Conservation (phyloP, 73 alveolate genomes). For the Paramecium pentaurelia region DNA sequence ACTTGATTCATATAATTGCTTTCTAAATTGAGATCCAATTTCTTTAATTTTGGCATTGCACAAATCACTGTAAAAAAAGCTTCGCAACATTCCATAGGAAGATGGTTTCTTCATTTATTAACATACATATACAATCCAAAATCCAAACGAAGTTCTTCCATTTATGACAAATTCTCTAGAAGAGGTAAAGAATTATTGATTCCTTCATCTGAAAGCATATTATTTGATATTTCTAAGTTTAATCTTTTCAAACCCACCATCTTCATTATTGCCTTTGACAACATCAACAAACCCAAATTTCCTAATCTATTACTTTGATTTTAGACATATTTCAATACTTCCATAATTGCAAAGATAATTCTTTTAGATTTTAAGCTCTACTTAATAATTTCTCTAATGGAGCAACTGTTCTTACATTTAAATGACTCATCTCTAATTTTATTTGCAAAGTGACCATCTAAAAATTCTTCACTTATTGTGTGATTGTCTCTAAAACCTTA, state of each 20-base stretch:
- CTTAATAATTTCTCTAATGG: neutral
- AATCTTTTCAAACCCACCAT: neutral
- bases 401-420: constrained; percentile 5
- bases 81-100: constrained; percentile 41
- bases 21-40: constrained; percentile 2
- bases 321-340: neutral
- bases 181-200: neutral
- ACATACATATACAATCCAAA: constrained; percentile 31
- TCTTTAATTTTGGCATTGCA: neutral
- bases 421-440: constrained; percentile 27
- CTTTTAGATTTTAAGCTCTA: neutral
- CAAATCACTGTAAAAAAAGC: neutral
- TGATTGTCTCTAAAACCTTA: neutral
- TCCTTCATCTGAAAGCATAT: constrained; percentile 22
- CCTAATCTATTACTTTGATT: neutral
- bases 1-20: constrained; percentile 29
- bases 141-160: neutral
- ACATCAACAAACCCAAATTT: constrained; percentile 13
- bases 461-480: neutral
- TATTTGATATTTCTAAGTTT: neutral
- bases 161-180: neutral
- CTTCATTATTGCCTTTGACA: neutral
- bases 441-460: neutral
- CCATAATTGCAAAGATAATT: neutral
- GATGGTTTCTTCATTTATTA: neutral